phyloP scores from a whole-genome alignment of 2,329 filamentous ascomycete genomes.

The Exophiala calicioides region DNA sequence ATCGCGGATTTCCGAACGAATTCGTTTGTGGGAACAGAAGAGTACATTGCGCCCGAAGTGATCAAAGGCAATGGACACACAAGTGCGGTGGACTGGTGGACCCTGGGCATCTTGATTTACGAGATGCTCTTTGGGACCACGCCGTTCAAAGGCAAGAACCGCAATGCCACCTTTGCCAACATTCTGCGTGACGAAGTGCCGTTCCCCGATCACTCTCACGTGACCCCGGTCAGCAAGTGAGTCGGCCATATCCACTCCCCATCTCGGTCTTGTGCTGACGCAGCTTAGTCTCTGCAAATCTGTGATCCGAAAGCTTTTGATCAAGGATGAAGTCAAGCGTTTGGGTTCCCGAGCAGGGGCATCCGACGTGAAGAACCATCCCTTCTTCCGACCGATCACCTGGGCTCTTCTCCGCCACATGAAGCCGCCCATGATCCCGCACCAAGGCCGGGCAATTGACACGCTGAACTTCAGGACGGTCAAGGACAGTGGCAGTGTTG shows the following conservation, averaged over 20 bases:
- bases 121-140: conserved; percentile 99
- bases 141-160: conserved; percentile 98
- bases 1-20: conserved; percentile 98
- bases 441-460: conserved; percentile 85
- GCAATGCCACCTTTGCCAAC: conserved; percentile 96
- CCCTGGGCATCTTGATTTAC: conserved; percentile 92
- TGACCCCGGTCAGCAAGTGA: conserved; percentile 88
- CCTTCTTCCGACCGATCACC: conserved; percentile 93
- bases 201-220: conserved; percentile 84
- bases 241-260: no score
- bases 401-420: conserved; percentile 97
- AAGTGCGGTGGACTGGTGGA: conserved; percentile 99
- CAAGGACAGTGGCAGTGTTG: conserved; percentile 94
- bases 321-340: conserved; percentile 94
- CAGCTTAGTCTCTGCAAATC: conserved; percentile 82
- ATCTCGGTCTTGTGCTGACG: conserved; percentile 37
- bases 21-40: conserved; percentile 96
- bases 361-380: conserved; percentile 92
- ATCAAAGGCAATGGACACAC: conserved; percentile 99
- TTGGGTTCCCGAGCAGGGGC: conserved; percentile 92
- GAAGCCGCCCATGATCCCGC: conserved; percentile 95
- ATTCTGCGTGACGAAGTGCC: conserved; percentile 93
- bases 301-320: conserved; percentile 90
- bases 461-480: conserved; percentile 97
- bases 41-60: conserved; percentile 98